Conservation (phyloP, 2,329 filamentous ascomycete genomes). For the Trichoderma breve region DNA sequence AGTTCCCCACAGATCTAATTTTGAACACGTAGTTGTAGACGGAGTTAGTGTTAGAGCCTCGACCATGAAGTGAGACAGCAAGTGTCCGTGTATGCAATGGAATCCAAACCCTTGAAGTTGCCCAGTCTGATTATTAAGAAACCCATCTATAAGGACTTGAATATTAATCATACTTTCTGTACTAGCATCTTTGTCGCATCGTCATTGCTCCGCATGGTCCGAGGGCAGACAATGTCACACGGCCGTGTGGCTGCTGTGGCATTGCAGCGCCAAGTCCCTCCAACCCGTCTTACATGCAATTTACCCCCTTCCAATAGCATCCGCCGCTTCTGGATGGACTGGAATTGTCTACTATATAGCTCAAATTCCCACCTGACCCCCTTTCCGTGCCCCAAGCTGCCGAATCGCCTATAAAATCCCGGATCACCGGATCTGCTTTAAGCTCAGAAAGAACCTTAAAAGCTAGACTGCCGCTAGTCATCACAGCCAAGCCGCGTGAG, state of each 20-base stretch:
- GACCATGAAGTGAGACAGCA: neutral
- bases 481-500: neutral
- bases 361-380: neutral
- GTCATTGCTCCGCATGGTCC: neutral
- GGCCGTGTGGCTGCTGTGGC: too few relatives aligned
- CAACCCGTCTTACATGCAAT: neutral
- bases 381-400: neutral
- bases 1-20: too few relatives aligned
- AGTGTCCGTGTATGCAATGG: neutral
- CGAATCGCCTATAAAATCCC: neutral
- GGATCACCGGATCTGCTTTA: neutral
- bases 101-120: neutral
- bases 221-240: neutral
- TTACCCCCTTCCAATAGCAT: neutral
- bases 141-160: too few relatives aligned
- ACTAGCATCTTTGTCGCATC: neutral
- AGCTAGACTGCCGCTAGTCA: neutral
- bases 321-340: neutral
- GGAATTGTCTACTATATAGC: neutral
- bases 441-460: slow-evolving; percentile 18
- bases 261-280: neutral
- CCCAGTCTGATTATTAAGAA: neutral
- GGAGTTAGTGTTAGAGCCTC: too few relatives aligned
- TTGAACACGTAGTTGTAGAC: neutral
- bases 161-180: neutral